These are phyloP conservation scores for barley (Hordeum vulgare) DNA, from an alignment of 176 grass and related monocot genomes.

Conservation along the genomic window MorexV3_pseudomolecules_assembly NC_058519.1:15596265-15596764, in stretches of 20 bases:
- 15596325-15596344: not conserved
- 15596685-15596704: too few relatives aligned
- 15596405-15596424: not conserved
- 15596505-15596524: not conserved
- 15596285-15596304: not conserved
- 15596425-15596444: not conserved
- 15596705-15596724: too few relatives aligned
- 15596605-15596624: too few relatives aligned
- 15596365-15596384: not conserved
- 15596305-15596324: not conserved
- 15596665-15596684: too few relatives aligned
- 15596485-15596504: not conserved
- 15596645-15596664: too few relatives aligned
- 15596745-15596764: too few relatives aligned
- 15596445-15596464: not conserved
- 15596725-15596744: too few relatives aligned
- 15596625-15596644: too few relatives aligned
- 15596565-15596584: too few relatives aligned
- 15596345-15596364: not conserved
- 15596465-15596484: not conserved
- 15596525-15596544: not conserved
- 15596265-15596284: not conserved
- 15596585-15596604: too few relatives aligned
- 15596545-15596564: too few relatives aligned
- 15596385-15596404: not conserved